A percentile compares a stretch with the other conserved stretches of the same genome.
Conservation (phyloP, 495 filamentous ascomycete genomes). For the Neurospora sp. region DNA sequence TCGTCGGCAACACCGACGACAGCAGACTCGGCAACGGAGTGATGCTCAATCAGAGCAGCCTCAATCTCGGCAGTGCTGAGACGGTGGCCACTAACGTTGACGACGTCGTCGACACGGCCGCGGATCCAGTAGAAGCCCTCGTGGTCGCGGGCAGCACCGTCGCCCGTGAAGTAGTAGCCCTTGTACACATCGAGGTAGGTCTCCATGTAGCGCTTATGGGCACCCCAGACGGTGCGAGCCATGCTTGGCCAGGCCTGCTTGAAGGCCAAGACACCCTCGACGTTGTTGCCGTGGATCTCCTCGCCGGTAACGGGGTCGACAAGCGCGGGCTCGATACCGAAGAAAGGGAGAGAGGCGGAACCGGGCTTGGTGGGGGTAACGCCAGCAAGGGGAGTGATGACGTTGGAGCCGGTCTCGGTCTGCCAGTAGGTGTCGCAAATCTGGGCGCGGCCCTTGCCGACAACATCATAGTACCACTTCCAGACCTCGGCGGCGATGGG, state of each 20-base stretch:
- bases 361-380: constrained; percentile 72
- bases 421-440: constrained; percentile 99
- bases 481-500: constrained; percentile 97
- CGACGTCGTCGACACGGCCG: constrained; percentile 95
- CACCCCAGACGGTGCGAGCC: constrained; percentile 96
- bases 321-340: constrained; percentile 96
- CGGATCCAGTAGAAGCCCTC: constrained; percentile 99
- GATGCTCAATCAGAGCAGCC: constrained; percentile 88
- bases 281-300: constrained; percentile 91
- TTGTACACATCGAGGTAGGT: constrained; percentile 97
- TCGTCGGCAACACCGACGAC: constrained; percentile 92
- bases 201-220: constrained; percentile 97
- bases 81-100: constrained; percentile 94
- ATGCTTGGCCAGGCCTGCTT: constrained; percentile 99
- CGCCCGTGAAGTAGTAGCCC: constrained; percentile 98
- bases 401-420: constrained; percentile 96
- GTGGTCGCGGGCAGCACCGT: constrained; percentile 93
- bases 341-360: constrained; percentile 77
- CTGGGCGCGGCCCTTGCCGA: constrained; percentile 89
- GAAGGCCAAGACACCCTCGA: constrained; percentile 95
- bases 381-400: constrained; percentile 68
- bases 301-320: constrained; percentile 94
- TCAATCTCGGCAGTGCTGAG: constrained; percentile 97
- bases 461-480: constrained; percentile 98
- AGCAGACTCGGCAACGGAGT: constrained; percentile 82